Base-by-base conservation (phyloP, 1,284 basidiomycete genomes). In the Apiotrichum brassicae region DNA sequence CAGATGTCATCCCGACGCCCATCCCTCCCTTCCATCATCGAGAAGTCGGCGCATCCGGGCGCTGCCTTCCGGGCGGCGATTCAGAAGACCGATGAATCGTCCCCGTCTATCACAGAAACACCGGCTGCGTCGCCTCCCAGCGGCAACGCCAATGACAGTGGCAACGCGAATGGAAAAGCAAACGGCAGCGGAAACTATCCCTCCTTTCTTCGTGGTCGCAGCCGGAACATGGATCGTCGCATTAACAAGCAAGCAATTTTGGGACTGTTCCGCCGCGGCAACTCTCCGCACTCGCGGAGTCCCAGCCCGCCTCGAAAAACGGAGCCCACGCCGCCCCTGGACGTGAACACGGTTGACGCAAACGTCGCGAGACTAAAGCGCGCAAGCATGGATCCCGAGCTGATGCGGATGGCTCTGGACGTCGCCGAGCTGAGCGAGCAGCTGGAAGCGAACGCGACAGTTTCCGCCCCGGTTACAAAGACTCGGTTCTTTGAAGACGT, bases 1-100 rank as follows among this genome's bases (percentile, higher is more conserved):
- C 39, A 36, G 3, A 36, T 28, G 11, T 59, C 64, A 0, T 68
- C 68, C 2, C 61, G 68, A 13, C 63, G 73, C 13, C 73, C 72
- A 1, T 70, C 70, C 16, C 56, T 73, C 0, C 73, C 73, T 0
- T 70, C 71, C 22, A 75, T 75, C 46, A 46, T 73, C 11, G 73
- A 75, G 45, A 66, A 62, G 49, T 71, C 71, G 7, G 61, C 63
- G 4, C 67, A 72, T 49, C 66, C 68, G 0, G 64, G 65, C 18
- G 57, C 55, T 6, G 57, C 64, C 4, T 64, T 71, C 48, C 60
- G 68, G 18, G 58, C 61, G 8, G 65, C 61, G 5, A 53, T 70
- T 32, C 47, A 50, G 39, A 33, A 24, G 0, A 22, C 18, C 1
- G 40, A 20, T n/a, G 63, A 39, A 54, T 39, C 35, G n/a, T 33